These are phyloP conservation scores for Gryganskiella cystojenkinii DNA, from an alignment of 192 early-diverging fungal genomes.

Conservation along the genomic window DNA sequence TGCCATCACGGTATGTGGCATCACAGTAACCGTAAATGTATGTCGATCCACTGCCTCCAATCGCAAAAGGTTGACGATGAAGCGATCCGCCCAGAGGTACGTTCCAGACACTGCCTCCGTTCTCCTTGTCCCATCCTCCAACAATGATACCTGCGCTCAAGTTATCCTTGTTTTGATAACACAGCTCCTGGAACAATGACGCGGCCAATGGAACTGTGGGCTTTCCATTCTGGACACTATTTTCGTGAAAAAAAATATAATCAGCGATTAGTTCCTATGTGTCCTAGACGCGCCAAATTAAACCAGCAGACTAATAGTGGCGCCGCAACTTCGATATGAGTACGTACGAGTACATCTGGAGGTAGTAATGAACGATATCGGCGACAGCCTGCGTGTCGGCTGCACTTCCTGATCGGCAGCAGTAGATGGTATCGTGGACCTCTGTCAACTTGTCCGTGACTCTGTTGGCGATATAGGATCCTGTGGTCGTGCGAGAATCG, in stretches of 20 bases:
- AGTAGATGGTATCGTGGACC: slow-evolving; percentile 96
- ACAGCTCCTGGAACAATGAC: slow-evolving; percentile 92
- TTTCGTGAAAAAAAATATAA: neutral
- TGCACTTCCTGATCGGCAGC: slow-evolving; percentile 97
- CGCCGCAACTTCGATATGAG: neutral
- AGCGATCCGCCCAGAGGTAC: slow-evolving; percentile 94
- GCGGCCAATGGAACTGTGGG: slow-evolving; percentile 91
- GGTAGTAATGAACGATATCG: slow-evolving; percentile 96
- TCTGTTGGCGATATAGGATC: slow-evolving; percentile 96
- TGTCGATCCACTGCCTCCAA: slow-evolving; percentile 94
- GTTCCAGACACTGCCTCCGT: slow-evolving; percentile 89
- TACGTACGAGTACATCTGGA: slow-evolving; percentile 89
- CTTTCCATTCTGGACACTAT: slow-evolving; percentile 85
- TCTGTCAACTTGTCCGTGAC: slow-evolving; percentile 98
- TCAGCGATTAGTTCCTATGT: neutral
- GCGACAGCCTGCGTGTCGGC: slow-evolving; percentile 99
- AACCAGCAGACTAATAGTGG: neutral
- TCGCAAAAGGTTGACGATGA: slow-evolving; percentile 91
- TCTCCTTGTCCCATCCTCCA: slow-evolving; percentile 94
- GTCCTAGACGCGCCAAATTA: neutral
- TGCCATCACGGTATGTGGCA: slow-evolving; percentile 78
- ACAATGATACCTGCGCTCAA: slow-evolving; percentile 96
- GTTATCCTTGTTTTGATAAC: slow-evolving; percentile 92
- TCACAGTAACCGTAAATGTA: slow-evolving; percentile 99
- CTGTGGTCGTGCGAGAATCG: slow-evolving; percentile 96